phyloP scores from a whole-genome alignment of 169 alveolate genomes.

The Hepatocystis sp. region DNA sequence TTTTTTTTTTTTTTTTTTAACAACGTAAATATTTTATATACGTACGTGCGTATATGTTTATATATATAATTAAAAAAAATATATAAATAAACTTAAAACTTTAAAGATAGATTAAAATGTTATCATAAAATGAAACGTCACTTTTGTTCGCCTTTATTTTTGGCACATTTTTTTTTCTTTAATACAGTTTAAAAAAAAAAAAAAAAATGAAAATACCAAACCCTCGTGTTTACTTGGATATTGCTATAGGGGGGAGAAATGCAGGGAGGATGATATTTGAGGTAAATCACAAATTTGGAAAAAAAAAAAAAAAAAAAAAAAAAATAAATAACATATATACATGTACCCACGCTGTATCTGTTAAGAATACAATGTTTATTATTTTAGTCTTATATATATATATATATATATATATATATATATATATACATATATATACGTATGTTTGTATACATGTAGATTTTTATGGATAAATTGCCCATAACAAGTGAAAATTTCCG shows the following conservation, averaged over 20 bases:
- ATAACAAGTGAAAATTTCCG: slow-evolving; percentile 92
- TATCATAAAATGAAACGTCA: neutral
- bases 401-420: no score
- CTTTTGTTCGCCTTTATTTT: no score
- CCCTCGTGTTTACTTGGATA: slow-evolving; percentile 87
- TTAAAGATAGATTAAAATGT: no score
- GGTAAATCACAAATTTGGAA: slow-evolving; percentile 37
- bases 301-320: neutral
- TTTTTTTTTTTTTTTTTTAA: no score
- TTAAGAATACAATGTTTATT: no score
- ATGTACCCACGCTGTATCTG: neutral
- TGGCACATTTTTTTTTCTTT: no score
- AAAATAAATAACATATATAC: neutral
- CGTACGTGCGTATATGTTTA: neutral
- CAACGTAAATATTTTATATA: no score
- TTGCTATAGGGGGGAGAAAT: slow-evolving; percentile 86
- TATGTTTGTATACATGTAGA: no score
- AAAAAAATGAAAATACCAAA: slow-evolving; percentile 83
- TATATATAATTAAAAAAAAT: neutral
- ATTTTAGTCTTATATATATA: no score
- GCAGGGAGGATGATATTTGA: slow-evolving; percentile 87
- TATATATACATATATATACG: slow-evolving; percentile 2
- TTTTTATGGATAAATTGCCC: slow-evolving; percentile 89
- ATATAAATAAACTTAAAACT: no score
- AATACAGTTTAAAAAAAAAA: no score